A percentile compares a stretch with the other conserved stretches of the same genome.
phyloP scores from a whole-genome alignment of 768 basidiomycete species.

The Paxillus involutus region DNA sequence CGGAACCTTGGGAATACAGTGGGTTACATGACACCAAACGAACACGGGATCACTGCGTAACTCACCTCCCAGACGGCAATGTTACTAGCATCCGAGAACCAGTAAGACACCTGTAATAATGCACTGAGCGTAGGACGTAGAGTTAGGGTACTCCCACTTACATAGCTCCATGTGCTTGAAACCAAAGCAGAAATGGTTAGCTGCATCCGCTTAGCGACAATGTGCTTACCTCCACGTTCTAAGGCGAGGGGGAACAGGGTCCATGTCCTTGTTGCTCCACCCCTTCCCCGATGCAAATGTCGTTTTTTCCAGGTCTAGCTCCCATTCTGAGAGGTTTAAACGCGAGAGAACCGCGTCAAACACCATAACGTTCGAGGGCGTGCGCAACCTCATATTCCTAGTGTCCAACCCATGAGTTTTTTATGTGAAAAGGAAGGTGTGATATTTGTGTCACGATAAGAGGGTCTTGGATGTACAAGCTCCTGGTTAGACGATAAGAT shows the following conservation, averaged over 20 bases:
- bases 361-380: neutral
- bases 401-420: neutral
- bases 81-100: slow-evolving; percentile 28
- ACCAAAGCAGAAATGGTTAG: neutral
- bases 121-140: slow-evolving; percentile 23
- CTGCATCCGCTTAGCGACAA: neutral
- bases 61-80: slow-evolving; percentile 46
- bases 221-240: slow-evolving; percentile 56
- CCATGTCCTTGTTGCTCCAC: slow-evolving; percentile 79
- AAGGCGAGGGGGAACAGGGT: slow-evolving; percentile 58
- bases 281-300: slow-evolving; percentile 57
- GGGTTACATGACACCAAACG: neutral
- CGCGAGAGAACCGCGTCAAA: neutral
- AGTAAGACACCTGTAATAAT: slow-evolving; percentile 30
- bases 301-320: slow-evolving; percentile 27
- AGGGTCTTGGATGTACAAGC: neutral
- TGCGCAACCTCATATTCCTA: neutral
- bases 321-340: slow-evolving; percentile 13
- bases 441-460: neutral
- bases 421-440: neutral
- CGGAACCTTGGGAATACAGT: slow-evolving; percentile 39
- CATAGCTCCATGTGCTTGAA: slow-evolving; percentile 53
- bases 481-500: neutral
- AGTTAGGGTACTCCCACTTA: slow-evolving; percentile 53
- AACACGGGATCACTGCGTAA: neutral